Base-by-base conservation (phyloP, 352 stramenopile species). In the Phytophthora ohioensis region DNA sequence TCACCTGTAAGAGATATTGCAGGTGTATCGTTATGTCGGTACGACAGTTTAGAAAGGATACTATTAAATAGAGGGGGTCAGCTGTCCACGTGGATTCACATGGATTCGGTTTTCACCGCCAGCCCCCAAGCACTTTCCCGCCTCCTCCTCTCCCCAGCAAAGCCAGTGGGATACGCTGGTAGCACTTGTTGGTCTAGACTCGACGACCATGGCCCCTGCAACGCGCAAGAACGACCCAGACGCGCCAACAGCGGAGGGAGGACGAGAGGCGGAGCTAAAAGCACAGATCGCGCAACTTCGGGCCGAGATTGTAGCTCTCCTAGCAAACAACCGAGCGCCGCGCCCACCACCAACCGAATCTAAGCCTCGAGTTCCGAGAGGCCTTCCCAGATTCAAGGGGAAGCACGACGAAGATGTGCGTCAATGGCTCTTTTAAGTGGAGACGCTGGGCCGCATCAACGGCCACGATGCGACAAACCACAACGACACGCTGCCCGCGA, bases 131-230 rank as follows among this genome's bases (percentile, higher is more conserved):
- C 21, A 1, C 21, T 21, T 1, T 21, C 21, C 21, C 21, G 21
- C 0, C 47, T 21, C 21, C 21, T 1, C 21, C 21, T 21, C 21
- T 21, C 21, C 21, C 21, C 21, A 21, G 21, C 21, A 45, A 31
- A 31, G 31, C 48, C 48, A 57, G 3, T 36, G 8, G 43, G 49
- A 45, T 57, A 39, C 41, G 60, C 49, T 67, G 49, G 48, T 60
- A 67, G 59, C 59, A 67, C 59, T 60, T 67, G 59, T 67, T 67
- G 41, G 59, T 67, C 59, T 1, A 58, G 15, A 47, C 31, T 39
- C 38, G 15, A 67, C 59, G 39, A 54, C 39, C 49, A 67, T 59
- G 49, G 11, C 49, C 49, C 36, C 58, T 6, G 13, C n/a, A 36
- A 66, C 58, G 21, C 46, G 38, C 47, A 58, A 66, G 17, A 56